phyloP scores from a whole-genome alignment of 306 rosid species.

The Vigna reflexopilosa region DNA sequence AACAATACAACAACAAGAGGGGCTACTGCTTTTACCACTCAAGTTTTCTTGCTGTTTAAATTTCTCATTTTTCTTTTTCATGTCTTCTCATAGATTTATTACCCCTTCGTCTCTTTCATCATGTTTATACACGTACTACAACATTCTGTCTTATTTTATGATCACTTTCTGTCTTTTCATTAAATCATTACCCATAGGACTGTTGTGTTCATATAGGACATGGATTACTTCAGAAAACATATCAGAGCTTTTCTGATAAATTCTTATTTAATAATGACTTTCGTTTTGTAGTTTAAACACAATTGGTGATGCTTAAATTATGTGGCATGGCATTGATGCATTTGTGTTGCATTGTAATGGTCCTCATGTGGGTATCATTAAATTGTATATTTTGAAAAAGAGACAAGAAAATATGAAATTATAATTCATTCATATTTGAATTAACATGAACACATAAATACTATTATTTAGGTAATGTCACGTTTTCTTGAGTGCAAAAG shows the following conservation, averaged over 20 bases:
- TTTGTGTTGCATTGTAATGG: not conserved
- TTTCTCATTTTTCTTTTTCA: not conserved
- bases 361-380: constrained; percentile 9
- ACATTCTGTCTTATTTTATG: constrained; percentile 28
- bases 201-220: not conserved
- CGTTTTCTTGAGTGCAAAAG: constrained; percentile 8
- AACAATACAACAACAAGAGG: not conserved
- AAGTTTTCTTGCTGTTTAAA: constrained; percentile 9
- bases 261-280: too few species aligned
- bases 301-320: not conserved
- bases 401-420: not conserved
- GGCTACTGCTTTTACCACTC: not conserved
- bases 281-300: too few species aligned
- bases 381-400: not conserved
- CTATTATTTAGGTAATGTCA: constrained; percentile 13
- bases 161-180: constrained; percentile 10
- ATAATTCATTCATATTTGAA: not conserved
- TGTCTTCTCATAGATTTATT: not conserved
- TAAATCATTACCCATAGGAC: constrained; percentile 3
- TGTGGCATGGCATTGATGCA: not conserved
- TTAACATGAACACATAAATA: not conserved
- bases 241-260: too few species aligned
- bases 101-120: constrained; percentile 11
- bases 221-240: not conserved
- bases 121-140: constrained; percentile 10